phyloP scores from a whole-genome alignment of 305 asterid genomes.

The Ilex paraguariensis region DNA sequence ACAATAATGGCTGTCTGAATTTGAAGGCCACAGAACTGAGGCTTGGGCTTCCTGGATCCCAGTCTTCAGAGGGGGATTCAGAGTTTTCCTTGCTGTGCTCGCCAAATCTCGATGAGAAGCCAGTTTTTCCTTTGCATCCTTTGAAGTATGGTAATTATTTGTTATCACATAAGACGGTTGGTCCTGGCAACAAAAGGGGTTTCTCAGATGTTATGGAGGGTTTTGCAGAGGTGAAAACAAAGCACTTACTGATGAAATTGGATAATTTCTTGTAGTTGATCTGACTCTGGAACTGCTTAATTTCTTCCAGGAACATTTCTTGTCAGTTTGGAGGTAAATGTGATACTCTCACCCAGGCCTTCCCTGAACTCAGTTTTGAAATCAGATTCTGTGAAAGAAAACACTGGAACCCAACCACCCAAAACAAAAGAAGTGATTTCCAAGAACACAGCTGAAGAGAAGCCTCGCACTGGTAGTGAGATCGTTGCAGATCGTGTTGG shows the following conservation, averaged over 20 bases:
- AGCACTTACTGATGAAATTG: neutral
- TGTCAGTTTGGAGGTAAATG: conserved; percentile 19
- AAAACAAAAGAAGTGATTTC: conserved; percentile 26
- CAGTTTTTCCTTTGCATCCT: conserved; percentile 38
- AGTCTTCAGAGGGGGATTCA: conserved; percentile 36
- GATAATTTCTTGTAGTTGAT: neutral
- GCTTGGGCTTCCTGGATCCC: conserved; percentile 45
- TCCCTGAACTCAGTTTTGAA: conserved; percentile 13
- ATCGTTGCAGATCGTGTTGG: conserved; percentile 14
- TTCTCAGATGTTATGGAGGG: conserved; percentile 62
- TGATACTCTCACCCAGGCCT: conserved; percentile 15
- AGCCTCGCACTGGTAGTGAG: conserved; percentile 18
- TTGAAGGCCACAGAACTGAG: conserved; percentile 45
- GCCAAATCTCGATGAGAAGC: conserved; percentile 33
- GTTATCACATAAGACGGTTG: conserved; percentile 22
- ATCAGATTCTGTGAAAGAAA: conserved; percentile 24
- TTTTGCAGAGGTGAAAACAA: conserved; percentile 35
- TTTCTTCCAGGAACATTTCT: conserved; percentile 26
- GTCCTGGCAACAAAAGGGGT: conserved; percentile 64
- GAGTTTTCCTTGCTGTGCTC: conserved; percentile 18
- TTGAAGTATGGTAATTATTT: conserved; percentile 24
- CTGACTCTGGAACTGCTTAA: conserved; percentile 8
- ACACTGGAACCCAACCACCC: conserved; percentile 24
- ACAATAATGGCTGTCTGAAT: conserved; percentile 21
- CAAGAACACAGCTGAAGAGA: conserved; percentile 23